phyloP scores from a whole-genome alignment of 805 yeast species.

The Suhomyces faveliae region DNA sequence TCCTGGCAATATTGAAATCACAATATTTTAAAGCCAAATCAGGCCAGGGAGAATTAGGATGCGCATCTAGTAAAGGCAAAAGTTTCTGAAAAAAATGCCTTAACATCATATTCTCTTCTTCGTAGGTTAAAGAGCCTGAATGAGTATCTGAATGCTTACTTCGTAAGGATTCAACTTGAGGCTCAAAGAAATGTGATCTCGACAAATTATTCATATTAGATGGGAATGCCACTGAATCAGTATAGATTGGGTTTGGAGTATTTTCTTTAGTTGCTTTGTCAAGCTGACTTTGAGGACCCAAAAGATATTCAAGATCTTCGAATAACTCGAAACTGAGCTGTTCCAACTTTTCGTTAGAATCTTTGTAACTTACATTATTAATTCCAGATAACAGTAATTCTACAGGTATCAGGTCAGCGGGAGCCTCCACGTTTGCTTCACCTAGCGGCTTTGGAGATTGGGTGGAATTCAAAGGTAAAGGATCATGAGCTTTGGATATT shows the following conservation, averaged over 20 bases:
- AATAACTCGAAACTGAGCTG: conserved; percentile 24
- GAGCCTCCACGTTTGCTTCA: background rate
- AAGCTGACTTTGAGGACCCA: conserved; percentile 11
- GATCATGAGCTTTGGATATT: background rate
- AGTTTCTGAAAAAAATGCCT: conserved; percentile 56
- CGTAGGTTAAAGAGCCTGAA: conserved; percentile 26
- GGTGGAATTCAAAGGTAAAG: background rate
- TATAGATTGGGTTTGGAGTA: background rate
- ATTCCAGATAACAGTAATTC: background rate
- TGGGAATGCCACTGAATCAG: background rate
- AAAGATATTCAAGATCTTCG: conserved; percentile 24
- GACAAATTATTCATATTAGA: background rate
- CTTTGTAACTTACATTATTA: conserved; percentile 4
- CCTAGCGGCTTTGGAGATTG: background rate
- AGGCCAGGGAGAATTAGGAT: conserved; percentile 63
- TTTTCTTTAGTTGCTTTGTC: background rate
- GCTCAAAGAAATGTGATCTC: background rate
- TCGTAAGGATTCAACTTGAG: background rate
- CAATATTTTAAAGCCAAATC: conserved; percentile 56
- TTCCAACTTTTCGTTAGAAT: conserved; percentile 19
- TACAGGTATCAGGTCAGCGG: background rate
- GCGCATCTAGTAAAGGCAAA: conserved; percentile 54
- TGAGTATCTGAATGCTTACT: background rate
- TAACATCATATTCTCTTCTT: conserved; percentile 54
- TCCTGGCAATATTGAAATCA: conserved; percentile 55